A percentile compares a stretch with the other conserved stretches of the same genome.
Conservation (phyloP, 2,329 filamentous ascomycete genomes). For the Thelonectria olida region DNA sequence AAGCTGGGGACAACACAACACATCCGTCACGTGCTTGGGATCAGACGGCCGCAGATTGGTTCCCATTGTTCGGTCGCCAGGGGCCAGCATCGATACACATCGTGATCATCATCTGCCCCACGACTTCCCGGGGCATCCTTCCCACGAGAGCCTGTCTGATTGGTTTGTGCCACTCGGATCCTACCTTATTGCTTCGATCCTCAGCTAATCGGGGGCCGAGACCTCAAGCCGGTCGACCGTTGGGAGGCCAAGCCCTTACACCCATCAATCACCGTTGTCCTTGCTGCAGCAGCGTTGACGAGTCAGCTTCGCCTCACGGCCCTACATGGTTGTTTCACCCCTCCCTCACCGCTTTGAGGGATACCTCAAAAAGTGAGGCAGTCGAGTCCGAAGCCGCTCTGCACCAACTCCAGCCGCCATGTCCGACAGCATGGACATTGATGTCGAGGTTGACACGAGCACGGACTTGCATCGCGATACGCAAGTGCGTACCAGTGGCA, state of each 20-base stretch:
- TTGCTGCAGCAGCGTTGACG: slow-evolving; percentile 4
- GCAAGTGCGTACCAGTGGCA: slow-evolving; percentile 42
- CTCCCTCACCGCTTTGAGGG: slow-evolving; percentile 1
- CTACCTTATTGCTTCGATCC: neutral
- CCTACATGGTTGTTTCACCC: neutral
- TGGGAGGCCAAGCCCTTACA: neutral
- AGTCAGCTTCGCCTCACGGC: slow-evolving; percentile 3
- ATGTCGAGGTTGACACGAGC: slow-evolving; percentile 23
- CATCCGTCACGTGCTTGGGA: neutral
- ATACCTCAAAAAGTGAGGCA: slow-evolving; percentile 10
- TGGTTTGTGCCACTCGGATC: neutral
- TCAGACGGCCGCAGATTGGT: neutral
- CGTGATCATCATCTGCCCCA: slow-evolving; percentile 5
- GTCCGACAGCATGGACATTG: slow-evolving; percentile 55
- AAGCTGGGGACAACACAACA: neutral
- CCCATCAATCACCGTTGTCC: neutral
- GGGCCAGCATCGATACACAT: neutral
- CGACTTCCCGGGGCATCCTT: neutral
- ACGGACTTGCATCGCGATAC: slow-evolving; percentile 14
- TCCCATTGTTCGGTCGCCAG: neutral
- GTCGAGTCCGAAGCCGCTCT: neutral
- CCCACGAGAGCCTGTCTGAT: neutral
- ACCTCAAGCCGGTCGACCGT: neutral
- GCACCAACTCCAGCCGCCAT: slow-evolving; percentile 30
- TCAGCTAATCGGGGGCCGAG: neutral